Conservation (phyloP, 1,284 basidiomycete genomes). For the Ustilago hordei region DNA sequence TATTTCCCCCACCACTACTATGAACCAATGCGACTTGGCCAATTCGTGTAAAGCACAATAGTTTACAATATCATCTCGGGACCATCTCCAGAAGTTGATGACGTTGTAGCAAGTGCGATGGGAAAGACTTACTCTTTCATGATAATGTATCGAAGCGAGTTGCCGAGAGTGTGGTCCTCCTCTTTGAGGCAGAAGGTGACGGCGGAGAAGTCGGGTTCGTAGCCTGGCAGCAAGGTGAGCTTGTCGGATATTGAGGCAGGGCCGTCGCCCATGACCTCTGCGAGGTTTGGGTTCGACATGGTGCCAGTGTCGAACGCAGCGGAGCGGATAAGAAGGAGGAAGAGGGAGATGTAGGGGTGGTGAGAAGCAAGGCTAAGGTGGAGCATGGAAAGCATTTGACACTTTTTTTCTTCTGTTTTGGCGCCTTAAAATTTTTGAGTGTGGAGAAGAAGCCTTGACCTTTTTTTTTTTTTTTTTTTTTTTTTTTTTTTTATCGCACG, state of each 20-base stretch:
- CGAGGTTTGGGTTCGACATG: slow-evolving; percentile 55
- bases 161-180: slow-evolving; percentile 95
- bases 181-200: slow-evolving; percentile 92
- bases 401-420: not conserved
- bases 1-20: slow-evolving; percentile 62
- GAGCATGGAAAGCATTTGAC: not conserved
- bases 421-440: slow-evolving; percentile 27
- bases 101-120: not conserved
- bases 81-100: slow-evolving; percentile 6
- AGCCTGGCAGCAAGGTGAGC: slow-evolving; percentile 74
- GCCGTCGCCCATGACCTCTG: slow-evolving; percentile 53
- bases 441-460: slow-evolving; percentile 21
- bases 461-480: no score
- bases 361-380: not conserved
- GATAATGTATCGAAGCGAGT: slow-evolving; percentile 93
- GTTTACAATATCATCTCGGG: slow-evolving; percentile 52
- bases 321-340: not conserved
- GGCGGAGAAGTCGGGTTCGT: slow-evolving; percentile 83
- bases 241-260: slow-evolving; percentile 49
- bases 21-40: slow-evolving; percentile 47
- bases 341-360: not conserved
- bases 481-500: slow-evolving; percentile 11
- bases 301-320: slow-evolving; percentile 6
- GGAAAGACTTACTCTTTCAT: slow-evolving; percentile 89
- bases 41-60: slow-evolving; percentile 56